Percentiles rank a stretch among this genome's conserved stretches.
These are phyloP conservation scores for Malassezia furfur DNA, from an alignment of 1,284 basidiomycete genomes.

Conservation along the genomic window DNA sequence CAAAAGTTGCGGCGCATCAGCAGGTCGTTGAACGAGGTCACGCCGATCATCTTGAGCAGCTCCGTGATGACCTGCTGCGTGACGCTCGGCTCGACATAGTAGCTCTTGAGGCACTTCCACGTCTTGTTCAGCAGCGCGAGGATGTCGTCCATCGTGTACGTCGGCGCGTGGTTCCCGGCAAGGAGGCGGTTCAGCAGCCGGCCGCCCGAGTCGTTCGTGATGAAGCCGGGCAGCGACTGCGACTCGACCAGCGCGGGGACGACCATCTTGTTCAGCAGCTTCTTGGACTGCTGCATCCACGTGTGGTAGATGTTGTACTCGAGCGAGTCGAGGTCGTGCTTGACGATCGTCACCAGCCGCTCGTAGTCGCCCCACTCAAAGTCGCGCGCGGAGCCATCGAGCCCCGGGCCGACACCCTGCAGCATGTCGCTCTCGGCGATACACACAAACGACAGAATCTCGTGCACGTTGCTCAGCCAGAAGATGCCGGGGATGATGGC, in stretches of 20 bases:
- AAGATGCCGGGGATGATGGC: conserved; percentile 92
- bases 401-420: conserved; percentile 88
- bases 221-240: conserved; percentile 94
- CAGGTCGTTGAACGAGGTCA: conserved; percentile 95
- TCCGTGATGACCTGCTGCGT: conserved; percentile 95
- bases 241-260: conserved; percentile 96
- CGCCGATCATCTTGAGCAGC: conserved; percentile 88
- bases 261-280: conserved; percentile 91
- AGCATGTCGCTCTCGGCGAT: conserved; percentile 97
- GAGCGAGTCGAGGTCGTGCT: conserved; percentile 93
- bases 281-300: conserved; percentile 98
- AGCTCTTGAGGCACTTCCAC: conserved; percentile 96
- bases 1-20: conserved; percentile 98
- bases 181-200: conserved; percentile 87
- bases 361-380: conserved; percentile 98
- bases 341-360: conserved; percentile 88
- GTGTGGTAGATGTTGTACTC: conserved; percentile 99
- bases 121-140: conserved; percentile 93
- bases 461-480: conserved; percentile 99
- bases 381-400: conserved; percentile 74
- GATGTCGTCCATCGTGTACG: conserved; percentile 98
- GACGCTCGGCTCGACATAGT: conserved; percentile 96
- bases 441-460: conserved; percentile 97
- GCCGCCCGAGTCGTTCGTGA: conserved; percentile 83
- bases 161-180: conserved; percentile 65